Evolutionary conservation across 495 filamentous ascomycete genomes (phyloP), one percentile per base, ranked within the genome.

Genomic region (Mycothermus thermophilus): DNA sequence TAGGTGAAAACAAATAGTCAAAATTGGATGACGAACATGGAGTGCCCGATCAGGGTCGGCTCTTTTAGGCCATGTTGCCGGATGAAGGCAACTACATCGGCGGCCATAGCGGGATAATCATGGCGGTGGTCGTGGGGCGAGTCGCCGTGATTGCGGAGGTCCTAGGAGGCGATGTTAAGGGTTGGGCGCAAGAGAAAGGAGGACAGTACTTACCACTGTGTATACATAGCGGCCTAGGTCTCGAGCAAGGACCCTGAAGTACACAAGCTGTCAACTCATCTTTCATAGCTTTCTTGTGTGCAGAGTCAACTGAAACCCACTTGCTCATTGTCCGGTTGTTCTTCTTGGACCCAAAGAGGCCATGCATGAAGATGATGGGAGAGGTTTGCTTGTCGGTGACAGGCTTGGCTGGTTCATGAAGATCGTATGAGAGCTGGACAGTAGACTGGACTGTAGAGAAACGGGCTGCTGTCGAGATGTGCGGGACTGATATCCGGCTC

Each of bases 311-410:
- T n/a, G 19, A 15, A 42, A 62, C 83, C 67, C 72, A 95, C 90
- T 86, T 93, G 76, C 88, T 92, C 42, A 97, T 90, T 57, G 72
- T 86, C 58, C 88, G 63, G 51, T 96, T 90, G 48, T 97, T 97
- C 66, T 83, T 82, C 60, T 93, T 95, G 26, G 83, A 93, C 15
- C 90, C 90, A 52, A 97, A 96, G 11, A 97, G 67, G 3, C 90
- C 90, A 55, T 97, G 90, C 57, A 96, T 71, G 41, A 97, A 74
- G 43, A 97, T 58, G 38, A 97, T 80, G 1, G 90, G 84, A 27
- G 70, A 54, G 29, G 69, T 68, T 41, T 61, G 50, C 27, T 30
- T 45, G 12, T 63, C 52, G 0, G 47, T 33, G 8, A 44, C 51
- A 4, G 47, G 52, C n/a, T 55, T 56, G n/a, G 51, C 41, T 7